Base-by-base conservation (phyloP, 1,139 yeast genomes). In the Protomyces lactucae-debilis region DNA sequence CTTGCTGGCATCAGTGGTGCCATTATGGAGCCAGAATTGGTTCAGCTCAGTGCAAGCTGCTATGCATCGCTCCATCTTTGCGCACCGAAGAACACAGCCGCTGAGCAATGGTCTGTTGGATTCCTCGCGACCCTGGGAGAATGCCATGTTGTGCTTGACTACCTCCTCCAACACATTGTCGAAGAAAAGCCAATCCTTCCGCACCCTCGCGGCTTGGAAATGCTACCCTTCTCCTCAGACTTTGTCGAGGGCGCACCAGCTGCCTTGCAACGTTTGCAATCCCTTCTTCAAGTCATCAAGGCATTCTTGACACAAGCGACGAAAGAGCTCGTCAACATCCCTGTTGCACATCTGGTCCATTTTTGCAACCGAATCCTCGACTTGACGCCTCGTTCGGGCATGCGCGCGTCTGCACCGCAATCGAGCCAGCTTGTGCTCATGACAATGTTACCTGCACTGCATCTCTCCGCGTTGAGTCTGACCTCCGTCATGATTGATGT, bases 41-140 rank as follows among this genome's bases (percentile, higher is more conserved):
- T 64, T 16, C 52, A 55, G 43, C 48, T 60, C 28, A 60, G 64
- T 12, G 66, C 66, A 4, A 55, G 52, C 32, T 51, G 60, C 46
- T 64, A 43, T 48, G 66, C 64, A 16, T 46, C 64, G 6, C 52
- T 64, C 4, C 61, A 64, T 23, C 43, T 60, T 14, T 64, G 66
- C 35, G 57, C 55, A 16, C 64, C 64, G 9, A 64, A 60, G 28
- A 61, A 56, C 12, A 55, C 56, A 3, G 45, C 64, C 16, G 60
- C 64, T 8, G 64, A 64, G 48, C 46, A 55, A n/a, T 64, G 66
- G 66, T 55, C 56, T 10, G 16, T 52, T 14, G 64, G 57, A 2
- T 43, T 60, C 37, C 18, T 32, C 5, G 54, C 52, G 3, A 51
- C 55, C 14, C 16, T 64, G 4, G 60, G 60, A 10, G 66, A 64